Percentiles rank a stretch among this genome's conserved stretches.
These are phyloP conservation scores for Bruguiera hainesii DNA, from an alignment of 441 rosid species.

Conservation along the genomic window DNA sequence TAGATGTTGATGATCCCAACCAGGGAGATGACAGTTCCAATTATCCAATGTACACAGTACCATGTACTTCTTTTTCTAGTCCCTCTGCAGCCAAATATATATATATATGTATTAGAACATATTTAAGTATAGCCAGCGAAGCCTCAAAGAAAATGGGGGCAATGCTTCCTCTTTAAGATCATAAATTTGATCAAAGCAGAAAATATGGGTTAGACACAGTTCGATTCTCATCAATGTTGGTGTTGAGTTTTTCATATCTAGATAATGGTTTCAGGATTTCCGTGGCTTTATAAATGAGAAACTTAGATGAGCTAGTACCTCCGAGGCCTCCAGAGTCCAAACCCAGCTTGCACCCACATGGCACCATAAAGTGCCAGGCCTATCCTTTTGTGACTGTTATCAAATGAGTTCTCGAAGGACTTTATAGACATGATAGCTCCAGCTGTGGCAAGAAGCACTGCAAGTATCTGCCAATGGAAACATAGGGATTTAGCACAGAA, in stretches of 20 bases:
- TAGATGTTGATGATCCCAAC: constrained; percentile 71
- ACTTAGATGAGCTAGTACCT: constrained; percentile 35
- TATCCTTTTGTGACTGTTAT: constrained; percentile 74
- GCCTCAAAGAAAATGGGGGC: no score
- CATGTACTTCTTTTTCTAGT: constrained; percentile 60
- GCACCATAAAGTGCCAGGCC: constrained; percentile 74
- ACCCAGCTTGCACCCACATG: constrained; percentile 71
- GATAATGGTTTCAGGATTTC: no score
- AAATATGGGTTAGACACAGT: no score
- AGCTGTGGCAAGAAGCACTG: constrained; percentile 61
- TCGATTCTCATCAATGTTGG: no score
- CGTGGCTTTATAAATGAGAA: neutral
- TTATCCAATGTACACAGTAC: constrained; percentile 76
- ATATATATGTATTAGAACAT: neutral
- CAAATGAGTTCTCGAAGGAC: constrained; percentile 74
- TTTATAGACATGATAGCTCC: constrained; percentile 77
- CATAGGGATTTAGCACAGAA: neutral
- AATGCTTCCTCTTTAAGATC: neutral
- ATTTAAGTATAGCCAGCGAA: no score
- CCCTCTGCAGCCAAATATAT: constrained; percentile 42
- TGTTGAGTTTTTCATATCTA: no score
- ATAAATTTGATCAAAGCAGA: no score
- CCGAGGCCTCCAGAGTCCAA: constrained; percentile 64
- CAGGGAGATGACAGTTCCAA: constrained; percentile 59
- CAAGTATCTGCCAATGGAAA: constrained; percentile 38